A percentile compares a stretch with the other conserved stretches of the same genome.
Evolutionary conservation across 2,329 filamentous ascomycete genomes (phyloP).

Genomic region (Colletotrichum sp.): DNA sequence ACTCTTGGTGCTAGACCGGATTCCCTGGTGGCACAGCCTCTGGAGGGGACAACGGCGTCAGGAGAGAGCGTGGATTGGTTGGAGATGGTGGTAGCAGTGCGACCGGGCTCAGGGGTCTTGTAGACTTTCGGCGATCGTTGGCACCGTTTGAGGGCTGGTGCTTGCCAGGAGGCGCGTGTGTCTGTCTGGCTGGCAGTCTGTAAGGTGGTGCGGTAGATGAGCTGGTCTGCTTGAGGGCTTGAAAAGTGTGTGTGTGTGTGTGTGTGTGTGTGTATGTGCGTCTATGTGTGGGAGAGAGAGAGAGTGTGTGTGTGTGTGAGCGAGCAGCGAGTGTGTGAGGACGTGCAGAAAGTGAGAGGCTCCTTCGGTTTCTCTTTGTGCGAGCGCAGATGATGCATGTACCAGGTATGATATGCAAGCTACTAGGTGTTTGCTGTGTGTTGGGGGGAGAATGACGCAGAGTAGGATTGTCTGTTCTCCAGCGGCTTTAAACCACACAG

Average conservation of each 20-base stretch:
- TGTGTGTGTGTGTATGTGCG: neutral
- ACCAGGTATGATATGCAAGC: neutral
- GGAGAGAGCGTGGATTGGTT: slow-evolving; percentile 15
- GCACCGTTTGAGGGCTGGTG: slow-evolving; percentile 20
- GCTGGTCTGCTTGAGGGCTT: neutral
- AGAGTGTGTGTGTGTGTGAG: neutral
- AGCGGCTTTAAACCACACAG: neutral
- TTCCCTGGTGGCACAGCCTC: slow-evolving; percentile 18
- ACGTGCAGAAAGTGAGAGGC: neutral
- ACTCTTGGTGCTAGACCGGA: slow-evolving; percentile 9
- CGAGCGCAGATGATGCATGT: neutral
- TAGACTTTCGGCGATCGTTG: slow-evolving; percentile 21
- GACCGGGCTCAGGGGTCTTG: slow-evolving; percentile 21
- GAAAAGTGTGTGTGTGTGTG: neutral
- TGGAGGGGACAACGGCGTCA: slow-evolving; percentile 15
- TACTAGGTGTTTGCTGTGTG: neutral
- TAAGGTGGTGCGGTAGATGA: neutral
- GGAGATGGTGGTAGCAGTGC: neutral
- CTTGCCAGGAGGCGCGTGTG: slow-evolving; percentile 15
- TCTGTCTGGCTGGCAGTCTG: neutral
- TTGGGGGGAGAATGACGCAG: neutral
- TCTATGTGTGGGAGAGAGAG: neutral
- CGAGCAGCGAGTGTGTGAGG: neutral
- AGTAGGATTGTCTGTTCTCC: neutral
- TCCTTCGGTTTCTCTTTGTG: neutral